Evolutionary conservation across 1,139 yeast species (phyloP), one percentile per base, ranked within the genome.

Genomic region (Suhomyces taliae): DNA sequence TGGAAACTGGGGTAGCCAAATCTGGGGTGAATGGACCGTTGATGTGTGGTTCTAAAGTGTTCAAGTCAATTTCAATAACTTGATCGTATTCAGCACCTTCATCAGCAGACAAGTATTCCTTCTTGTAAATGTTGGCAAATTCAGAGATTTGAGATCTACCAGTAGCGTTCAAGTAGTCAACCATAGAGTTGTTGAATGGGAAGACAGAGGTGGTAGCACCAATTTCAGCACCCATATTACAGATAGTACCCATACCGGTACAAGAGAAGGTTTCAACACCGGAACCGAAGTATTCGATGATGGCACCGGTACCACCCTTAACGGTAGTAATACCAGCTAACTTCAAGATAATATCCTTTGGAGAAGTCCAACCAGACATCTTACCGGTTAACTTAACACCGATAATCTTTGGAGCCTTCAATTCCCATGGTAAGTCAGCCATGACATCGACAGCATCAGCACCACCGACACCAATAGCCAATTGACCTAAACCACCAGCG

Each of bases 21-120:
- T 93, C 99, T 69, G 99, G 99, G 58, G 99, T 93, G 83, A 91
- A 93, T 61, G 99, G 99, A 78, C 99, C 99, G 76, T 93, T 93
- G 64, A 93, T 81, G 74, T 91, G 93, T 62, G 99, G 99, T 81
- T 93, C 98, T 65, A 93, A 85, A 60, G 95, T 87, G 81, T 85
- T 83, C 74, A 93, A 85, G 78, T 93, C 95, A 63, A 93, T 87
- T 80, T 93, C 98, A 64, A 91, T 85, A 59, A 90, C 82, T 78
- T 93, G 91, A 74, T 93, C 99, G 76, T 93, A 93, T 77, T 90
- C 96, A 70, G 89, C 84, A 69, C 96, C 96, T 72, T 82, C 85
- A 72, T 93, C 99, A 56, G 98, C 97, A 54, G 83, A 76, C 70
- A 93, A 81, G 80, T 81, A 84, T 59, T 87, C 95, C 61, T 81